phyloP scores from a whole-genome alignment of 2,329 filamentous ascomycete species.

The Pseudofabraea citricarpa region DNA sequence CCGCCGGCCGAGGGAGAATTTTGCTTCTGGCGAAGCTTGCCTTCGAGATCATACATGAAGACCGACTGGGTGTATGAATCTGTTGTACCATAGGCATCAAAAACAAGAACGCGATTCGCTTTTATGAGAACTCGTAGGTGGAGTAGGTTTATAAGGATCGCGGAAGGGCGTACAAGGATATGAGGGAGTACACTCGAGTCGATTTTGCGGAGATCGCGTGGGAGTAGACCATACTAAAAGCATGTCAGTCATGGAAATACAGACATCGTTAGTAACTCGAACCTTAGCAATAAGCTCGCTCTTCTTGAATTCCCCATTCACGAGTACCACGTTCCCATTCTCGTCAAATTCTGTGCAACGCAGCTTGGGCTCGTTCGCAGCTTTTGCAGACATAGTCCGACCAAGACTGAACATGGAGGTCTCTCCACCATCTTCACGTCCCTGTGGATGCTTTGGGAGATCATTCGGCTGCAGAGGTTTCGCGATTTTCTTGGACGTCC shows the following conservation, averaged over 20 bases:
- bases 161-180: slow-evolving; percentile 87
- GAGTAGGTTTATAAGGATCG: slow-evolving; percentile 93
- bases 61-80: slow-evolving; percentile 93
- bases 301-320: slow-evolving; percentile 97
- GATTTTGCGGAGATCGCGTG: slow-evolving; percentile 94
- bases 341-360: slow-evolving; percentile 95
- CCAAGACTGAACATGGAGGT: slow-evolving; percentile 64
- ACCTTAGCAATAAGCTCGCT: slow-evolving; percentile 94
- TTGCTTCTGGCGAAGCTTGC: slow-evolving; percentile 80
- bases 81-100: slow-evolving; percentile 92
- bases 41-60: slow-evolving; percentile 97
- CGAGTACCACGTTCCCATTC: slow-evolving; percentile 83
- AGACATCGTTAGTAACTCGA: too few species aligned
- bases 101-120: slow-evolving; percentile 87
- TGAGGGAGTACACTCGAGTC: slow-evolving; percentile 94
- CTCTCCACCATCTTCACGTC: slow-evolving; percentile 52
- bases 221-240: slow-evolving; percentile 79
- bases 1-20: slow-evolving; percentile 50
- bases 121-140: slow-evolving; percentile 95
- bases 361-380: slow-evolving; percentile 77
- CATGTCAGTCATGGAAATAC: too few species aligned
- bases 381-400: slow-evolving; percentile 67
- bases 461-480: slow-evolving; percentile 49
- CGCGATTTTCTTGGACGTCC: slow-evolving; percentile 12
- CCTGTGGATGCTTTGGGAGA: slow-evolving; percentile 46